phyloP scores from a whole-genome alignment of 495 filamentous ascomycete genomes.

The Physcia stellaris region DNA sequence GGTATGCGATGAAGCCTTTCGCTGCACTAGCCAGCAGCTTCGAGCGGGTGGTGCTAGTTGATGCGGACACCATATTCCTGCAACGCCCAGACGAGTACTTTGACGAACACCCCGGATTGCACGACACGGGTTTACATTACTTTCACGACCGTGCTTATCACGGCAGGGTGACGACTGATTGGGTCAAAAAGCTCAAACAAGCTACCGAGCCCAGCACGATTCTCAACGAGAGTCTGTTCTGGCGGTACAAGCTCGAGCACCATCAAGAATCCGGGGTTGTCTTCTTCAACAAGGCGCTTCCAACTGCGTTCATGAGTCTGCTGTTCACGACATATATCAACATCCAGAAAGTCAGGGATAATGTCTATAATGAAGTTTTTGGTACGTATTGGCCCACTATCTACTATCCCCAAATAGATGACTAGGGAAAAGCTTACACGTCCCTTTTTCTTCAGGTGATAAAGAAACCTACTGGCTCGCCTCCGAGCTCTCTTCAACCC shows the following conservation, averaged over 20 bases:
- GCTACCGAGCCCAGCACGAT: constrained; percentile 9
- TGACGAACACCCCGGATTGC: constrained; percentile 11
- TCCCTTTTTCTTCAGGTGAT: constrained; percentile 20
- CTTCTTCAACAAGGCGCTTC: constrained; percentile 18
- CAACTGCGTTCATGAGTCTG: constrained; percentile 17
- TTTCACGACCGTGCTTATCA: constrained; percentile 22
- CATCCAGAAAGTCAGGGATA: constrained; percentile 8
- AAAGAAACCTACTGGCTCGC: constrained; percentile 24
- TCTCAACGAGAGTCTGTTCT: constrained; percentile 14
- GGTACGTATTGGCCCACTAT: constrained; percentile 10
- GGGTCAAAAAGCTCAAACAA: constrained; percentile 15
- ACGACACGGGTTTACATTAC: constrained; percentile 16
- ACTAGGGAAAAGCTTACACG: constrained; percentile 16
- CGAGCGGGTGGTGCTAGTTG: constrained; percentile 21
- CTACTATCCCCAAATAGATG: constrained; percentile 5
- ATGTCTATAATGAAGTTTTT: neutral
- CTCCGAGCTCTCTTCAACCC: constrained; percentile 16
- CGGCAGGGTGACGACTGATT: constrained; percentile 14
- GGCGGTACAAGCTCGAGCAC: constrained; percentile 17
- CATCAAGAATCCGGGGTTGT: constrained; percentile 20
- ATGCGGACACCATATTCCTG: constrained; percentile 21
- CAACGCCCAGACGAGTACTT: constrained; percentile 13
- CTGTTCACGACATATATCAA: constrained; percentile 19
- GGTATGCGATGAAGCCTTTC: constrained; percentile 22
- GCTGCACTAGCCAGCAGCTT: constrained; percentile 19